Base-by-base conservation (phyloP, 495 filamentous ascomycete genomes). In the Daldinia vernicosa region DNA sequence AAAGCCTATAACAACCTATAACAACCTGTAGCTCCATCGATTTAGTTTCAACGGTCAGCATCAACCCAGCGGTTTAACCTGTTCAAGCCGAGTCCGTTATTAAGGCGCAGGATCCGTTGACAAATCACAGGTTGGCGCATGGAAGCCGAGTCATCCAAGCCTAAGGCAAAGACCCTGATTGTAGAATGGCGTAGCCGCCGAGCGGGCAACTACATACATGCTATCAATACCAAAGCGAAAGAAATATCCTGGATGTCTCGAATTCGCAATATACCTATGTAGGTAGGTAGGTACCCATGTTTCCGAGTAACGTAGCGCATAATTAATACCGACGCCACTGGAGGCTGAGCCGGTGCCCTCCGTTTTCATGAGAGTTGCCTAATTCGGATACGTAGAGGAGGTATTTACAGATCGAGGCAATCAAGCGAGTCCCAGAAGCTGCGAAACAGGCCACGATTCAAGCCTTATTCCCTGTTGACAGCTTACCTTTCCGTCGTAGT, bases 221-320 rank as follows among this genome's bases (percentile, higher is more conserved):
- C 4, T 12, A 24, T 47, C 9, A 24, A 47, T 9, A 47, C 19
- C 11, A 24, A 11, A 22, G 3, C 6, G 6, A 2, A 40, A 40
- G 39, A 47, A 8, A 24, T 19, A 24, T 24, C 24, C 24, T n/a
- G 5, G 50, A 53, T 15, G 14, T 30, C 27, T 55, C 12, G 1
- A 35, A 35, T 35, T 35, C 11, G 12, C 51, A n/a, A 63, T 22
- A 33, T 63, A 43, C 50, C 45, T 30, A 22, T 14, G 17, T 40
- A 52, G n/a, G n/a, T 22, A 4, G 9, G 6, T 30, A 53, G 26
- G 3, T 24, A 47, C 19, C 43, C 17, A 17, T 53, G 50, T 39
- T 51, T 66, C 39, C 22, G 15, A 40, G 30, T 58, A 59, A 59
- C 63, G 8, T 47, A 66, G 52, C 63, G 63, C 40, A 55, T 56